These are phyloP conservation scores for Sphagnum tenellum DNA, from an alignment of 225 moss, liverwort and hornwort genomes.

Conservation along the genomic window DNA sequence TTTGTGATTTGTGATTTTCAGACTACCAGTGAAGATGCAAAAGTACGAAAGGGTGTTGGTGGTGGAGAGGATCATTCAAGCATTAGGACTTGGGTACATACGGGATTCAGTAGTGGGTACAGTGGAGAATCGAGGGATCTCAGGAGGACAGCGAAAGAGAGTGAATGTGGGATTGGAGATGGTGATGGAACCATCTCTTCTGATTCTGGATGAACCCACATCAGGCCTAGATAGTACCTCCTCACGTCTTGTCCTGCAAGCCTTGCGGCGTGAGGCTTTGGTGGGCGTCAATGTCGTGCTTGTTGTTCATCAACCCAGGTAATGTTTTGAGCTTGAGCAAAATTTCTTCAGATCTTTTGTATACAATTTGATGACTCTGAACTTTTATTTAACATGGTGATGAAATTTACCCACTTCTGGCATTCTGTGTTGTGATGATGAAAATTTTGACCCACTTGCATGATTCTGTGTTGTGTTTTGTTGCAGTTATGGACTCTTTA, in stretches of 20 bases:
- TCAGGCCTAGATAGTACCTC: constrained; percentile 95
- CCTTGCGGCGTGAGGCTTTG: constrained; percentile 66
- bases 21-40: constrained; percentile 61
- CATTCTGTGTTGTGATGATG: too few species aligned
- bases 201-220: constrained; percentile 93
- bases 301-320: constrained; percentile 98
- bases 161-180: constrained; percentile 94
- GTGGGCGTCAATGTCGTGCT: constrained; percentile 77
- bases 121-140: constrained; percentile 84
- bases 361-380: too few species aligned
- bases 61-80: constrained; percentile 87
- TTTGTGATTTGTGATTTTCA: constrained; percentile 12
- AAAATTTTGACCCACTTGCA: too few species aligned
- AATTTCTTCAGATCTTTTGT: too few species aligned
- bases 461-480: too few species aligned
- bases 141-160: constrained; percentile 93
- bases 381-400: too few species aligned
- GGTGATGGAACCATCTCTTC: constrained; percentile 83
- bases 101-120: constrained; percentile 82
- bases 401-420: too few species aligned
- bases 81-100: constrained; percentile 53
- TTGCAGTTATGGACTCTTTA: constrained; percentile 79
- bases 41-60: constrained; percentile 75
- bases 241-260: constrained; percentile 81
- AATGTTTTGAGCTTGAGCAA: neutral